phyloP scores from a whole-genome alignment of 2,329 filamentous ascomycete species.

The Mycogone perniciosa region DNA sequence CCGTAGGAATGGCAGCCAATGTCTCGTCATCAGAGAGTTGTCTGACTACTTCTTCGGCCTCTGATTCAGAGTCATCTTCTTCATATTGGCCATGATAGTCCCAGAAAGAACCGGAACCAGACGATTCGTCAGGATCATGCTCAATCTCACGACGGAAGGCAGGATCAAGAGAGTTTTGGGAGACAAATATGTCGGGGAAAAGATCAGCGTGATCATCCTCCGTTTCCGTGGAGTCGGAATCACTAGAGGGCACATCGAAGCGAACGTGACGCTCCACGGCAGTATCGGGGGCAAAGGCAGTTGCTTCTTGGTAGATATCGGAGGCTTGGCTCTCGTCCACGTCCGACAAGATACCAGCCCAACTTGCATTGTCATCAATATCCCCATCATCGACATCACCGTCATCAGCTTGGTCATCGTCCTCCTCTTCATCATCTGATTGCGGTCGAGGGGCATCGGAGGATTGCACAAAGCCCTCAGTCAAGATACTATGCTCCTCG shows the following conservation, averaged over 20 bases:
- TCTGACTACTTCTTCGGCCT: conserved; percentile 36
- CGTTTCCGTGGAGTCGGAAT: conserved; percentile 59
- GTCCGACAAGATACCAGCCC: conserved; percentile 50
- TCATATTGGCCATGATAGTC: conserved; percentile 49
- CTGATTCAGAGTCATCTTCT: conserved; percentile 37
- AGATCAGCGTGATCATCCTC: conserved; percentile 58
- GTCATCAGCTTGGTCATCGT: conserved; percentile 33
- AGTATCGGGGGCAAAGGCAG: conserved; percentile 36
- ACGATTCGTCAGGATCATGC: conserved; percentile 55
- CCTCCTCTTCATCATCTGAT: conserved; percentile 28
- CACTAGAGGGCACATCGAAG: conserved; percentile 63
- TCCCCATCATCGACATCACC: conserved; percentile 32
- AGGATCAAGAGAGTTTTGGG: conserved; percentile 66
- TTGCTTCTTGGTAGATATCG: conserved; percentile 35
- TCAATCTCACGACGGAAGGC: conserved; percentile 69
- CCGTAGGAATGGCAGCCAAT: conserved; percentile 36
- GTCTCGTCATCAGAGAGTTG: conserved; percentile 36
- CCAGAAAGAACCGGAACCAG: conserved; percentile 56
- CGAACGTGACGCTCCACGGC: conserved; percentile 59
- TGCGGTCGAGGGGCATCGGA: conserved; percentile 47
- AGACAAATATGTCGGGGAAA: conserved; percentile 73
- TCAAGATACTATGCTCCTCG: conserved; percentile 70
- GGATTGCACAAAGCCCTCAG: conserved; percentile 34
- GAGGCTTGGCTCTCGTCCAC: conserved; percentile 38
- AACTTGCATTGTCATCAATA: conserved; percentile 42